Base-by-base conservation (phyloP, 768 basidiomycete species). In the Tylopilus subfusipes region DNA sequence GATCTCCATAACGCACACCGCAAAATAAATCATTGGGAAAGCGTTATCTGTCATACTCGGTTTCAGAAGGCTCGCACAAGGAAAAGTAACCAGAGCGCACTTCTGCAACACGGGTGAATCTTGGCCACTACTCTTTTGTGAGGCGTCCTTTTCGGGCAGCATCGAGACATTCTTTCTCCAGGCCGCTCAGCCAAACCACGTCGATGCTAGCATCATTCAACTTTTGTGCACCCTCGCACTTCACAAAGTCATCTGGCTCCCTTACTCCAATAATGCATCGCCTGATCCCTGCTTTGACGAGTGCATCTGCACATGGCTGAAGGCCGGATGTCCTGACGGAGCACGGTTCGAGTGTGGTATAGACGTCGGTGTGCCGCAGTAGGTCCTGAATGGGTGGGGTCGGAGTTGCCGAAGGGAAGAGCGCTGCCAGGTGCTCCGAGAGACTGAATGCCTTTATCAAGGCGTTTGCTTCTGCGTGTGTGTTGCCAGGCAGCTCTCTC, bases 261-360 rank as follows among this genome's bases (percentile, higher is more conserved):
- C 83, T 81, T 2, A 86, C 93, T 3, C 96, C 96, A 42, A 98
- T 87, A 64, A 86, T 85, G 60, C 96, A 95, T 21, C 86, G 78
- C 43, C 74, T 80, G 38, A 98, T 76, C 39, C 75, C 74, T 5
- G 88, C 85, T 16, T 76, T 75, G 31, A 97, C 82, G 48, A 98
- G 80, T 4, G 89, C 88, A 56, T 93, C 82, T 11, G 91, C 85
- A 67, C 97, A 98, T 2, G 94, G 86, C 0, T 84, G 71, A 42
- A 95, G 78, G 4, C 96, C 95, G 0, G 91, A 94, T 10, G 91
- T 88, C 54, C 97, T 78, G 31, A 90, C 71, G 5, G 93, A 96
- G 68, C 97, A 99, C 11, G 96, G 97, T 66, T 99, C 97, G 77
- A 99, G 82, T 0, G 97, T 98, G 1, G 95, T 96, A 66, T 97